A percentile compares a stretch with the other conserved stretches of the same genome.
These are phyloP conservation scores for Pleurotus cornucopiae DNA, from an alignment of 768 basidiomycete genomes.

Conservation along the genomic window DNA sequence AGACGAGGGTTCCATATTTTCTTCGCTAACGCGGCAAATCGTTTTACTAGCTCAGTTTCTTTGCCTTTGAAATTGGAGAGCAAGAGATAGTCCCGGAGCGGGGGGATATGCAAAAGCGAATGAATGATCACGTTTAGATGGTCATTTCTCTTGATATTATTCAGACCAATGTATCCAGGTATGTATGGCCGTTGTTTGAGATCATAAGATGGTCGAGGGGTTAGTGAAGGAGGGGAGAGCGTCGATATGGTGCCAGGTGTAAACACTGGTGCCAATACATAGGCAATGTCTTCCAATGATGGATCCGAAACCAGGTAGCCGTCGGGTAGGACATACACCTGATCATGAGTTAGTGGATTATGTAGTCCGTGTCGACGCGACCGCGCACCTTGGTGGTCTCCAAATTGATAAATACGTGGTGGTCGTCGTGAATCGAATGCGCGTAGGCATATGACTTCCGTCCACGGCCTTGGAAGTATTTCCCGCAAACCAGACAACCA, in stretches of 20 bases:
- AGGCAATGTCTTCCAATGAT: constrained; percentile 91
- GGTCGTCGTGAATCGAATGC: constrained; percentile 96
- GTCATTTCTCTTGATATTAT: constrained; percentile 97
- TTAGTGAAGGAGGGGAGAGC: constrained; percentile 53
- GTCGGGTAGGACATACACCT: constrained; percentile 98
- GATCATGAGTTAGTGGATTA: constrained; percentile 14
- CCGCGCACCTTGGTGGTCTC: constrained; percentile 80
- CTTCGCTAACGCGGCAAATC: constrained; percentile 84
- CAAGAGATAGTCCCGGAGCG: constrained; percentile 83
- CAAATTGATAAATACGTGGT: constrained; percentile 97
- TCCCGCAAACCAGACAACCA: constrained; percentile 95
- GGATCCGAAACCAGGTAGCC: constrained; percentile 96
- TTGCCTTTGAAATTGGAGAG: constrained; percentile 71
- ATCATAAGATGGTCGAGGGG: constrained; percentile 80
- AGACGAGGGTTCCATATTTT: constrained; percentile 95
- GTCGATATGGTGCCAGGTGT: constrained; percentile 50
- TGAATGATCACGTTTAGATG: constrained; percentile 98
- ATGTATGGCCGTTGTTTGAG: constrained; percentile 77
- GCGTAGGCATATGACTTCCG: constrained; percentile 92
- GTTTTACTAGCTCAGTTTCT: constrained; percentile 81
- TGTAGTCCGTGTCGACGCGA: constrained; percentile 10
- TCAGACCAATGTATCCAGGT: constrained; percentile 93
- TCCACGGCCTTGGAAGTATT: constrained; percentile 97
- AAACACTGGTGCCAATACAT: constrained; percentile 87
- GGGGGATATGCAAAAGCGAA: constrained; percentile 84